Base-by-base conservation (phyloP, 257 asterid species). In the Schizonepeta tenuifolia region DNA sequence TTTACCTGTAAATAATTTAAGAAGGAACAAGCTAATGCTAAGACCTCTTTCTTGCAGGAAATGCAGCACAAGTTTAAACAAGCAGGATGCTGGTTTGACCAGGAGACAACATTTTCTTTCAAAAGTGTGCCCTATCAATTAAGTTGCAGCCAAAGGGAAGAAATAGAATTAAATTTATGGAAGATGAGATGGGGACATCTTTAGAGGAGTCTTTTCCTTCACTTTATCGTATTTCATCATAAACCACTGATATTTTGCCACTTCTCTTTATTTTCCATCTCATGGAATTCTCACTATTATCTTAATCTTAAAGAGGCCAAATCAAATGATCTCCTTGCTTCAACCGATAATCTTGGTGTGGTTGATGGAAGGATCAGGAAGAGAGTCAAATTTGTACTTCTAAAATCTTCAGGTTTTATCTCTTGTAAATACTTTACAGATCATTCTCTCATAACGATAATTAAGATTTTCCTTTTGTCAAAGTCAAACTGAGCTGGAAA, bases 1-100 rank as follows among this genome's bases (percentile, higher is more conserved):
- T 84, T 95, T 95, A 75, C 99, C 98, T 95, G 88, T 71, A 70
- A 74, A 54, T 13, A 76, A 47, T 72, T 50, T 33, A 68, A 78
- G 70, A 66, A 50, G 59, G 24, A 58, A 50, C 46, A 65, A 38
- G 70, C 47, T 58, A 76, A 70, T 69, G 59, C 57, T 68, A 31
- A 24, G 43, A 67, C 65, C 43, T 20, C 40, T 60, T 31, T 51
- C 36, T 43, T 44, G 47, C 54, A 66, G 72, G 22, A 40, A 54
- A 24, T 49, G 61, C 65, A 11, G 10, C 71, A 67, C 33, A 61
- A 33, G 64, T 53, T 51, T 36, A 20, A 36, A 62, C 4, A 38
- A 11, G 4, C 4, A 15, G 33, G 18, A 36, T 62, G 31, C 68
- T 38, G 10, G 31, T 36, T 61, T 61, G 36, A 7, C 35, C 38